These are phyloP conservation scores for Amanita rubescens DNA, from an alignment of 768 basidiomycete species.

Conservation along the genomic window DNA sequence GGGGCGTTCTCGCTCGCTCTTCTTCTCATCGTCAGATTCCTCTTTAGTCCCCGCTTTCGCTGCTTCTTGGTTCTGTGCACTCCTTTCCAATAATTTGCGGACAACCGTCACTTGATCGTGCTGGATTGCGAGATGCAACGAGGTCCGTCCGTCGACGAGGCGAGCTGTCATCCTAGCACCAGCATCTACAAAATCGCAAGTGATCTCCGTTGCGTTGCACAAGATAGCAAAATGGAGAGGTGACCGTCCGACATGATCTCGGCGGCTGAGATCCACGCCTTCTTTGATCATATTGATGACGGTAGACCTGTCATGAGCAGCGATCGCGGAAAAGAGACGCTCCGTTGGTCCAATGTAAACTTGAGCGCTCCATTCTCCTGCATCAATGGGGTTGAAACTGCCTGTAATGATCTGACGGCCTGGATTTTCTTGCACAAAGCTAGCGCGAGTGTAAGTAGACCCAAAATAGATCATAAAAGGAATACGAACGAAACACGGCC, in stretches of 20 bases:
- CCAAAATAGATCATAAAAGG: background rate
- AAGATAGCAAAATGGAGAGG: slow-evolving; percentile 52
- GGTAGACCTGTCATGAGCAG: slow-evolving; percentile 30
- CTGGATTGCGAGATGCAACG: slow-evolving; percentile 52
- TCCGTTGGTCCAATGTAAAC: slow-evolving; percentile 50
- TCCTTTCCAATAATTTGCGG: slow-evolving; percentile 44
- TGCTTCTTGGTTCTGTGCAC: slow-evolving; percentile 30
- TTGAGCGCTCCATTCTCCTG: slow-evolving; percentile 57
- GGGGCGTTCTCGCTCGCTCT: slow-evolving; percentile 12
- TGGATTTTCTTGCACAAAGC: slow-evolving; percentile 56
- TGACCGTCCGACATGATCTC: slow-evolving; percentile 58
- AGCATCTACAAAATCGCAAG: slow-evolving; percentile 43
- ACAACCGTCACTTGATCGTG: slow-evolving; percentile 33
- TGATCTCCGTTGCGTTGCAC: slow-evolving; percentile 36
- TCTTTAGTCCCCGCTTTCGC: slow-evolving; percentile 14
- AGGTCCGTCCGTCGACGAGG: slow-evolving; percentile 47
- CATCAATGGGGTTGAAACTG: slow-evolving; percentile 61
- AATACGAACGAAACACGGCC: slow-evolving; percentile 43
- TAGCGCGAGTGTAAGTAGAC: slow-evolving; percentile 12
- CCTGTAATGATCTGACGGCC: slow-evolving; percentile 56
- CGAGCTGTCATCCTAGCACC: slow-evolving; percentile 50
- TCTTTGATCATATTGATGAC: slow-evolving; percentile 36
- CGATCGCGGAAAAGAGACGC: slow-evolving; percentile 49
- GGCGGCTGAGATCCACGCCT: slow-evolving; percentile 39
- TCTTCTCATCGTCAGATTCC: no score